These are phyloP conservation scores for Leccinellum luteum DNA, from an alignment of 768 basidiomycete genomes.

Conservation along the genomic window DNA sequence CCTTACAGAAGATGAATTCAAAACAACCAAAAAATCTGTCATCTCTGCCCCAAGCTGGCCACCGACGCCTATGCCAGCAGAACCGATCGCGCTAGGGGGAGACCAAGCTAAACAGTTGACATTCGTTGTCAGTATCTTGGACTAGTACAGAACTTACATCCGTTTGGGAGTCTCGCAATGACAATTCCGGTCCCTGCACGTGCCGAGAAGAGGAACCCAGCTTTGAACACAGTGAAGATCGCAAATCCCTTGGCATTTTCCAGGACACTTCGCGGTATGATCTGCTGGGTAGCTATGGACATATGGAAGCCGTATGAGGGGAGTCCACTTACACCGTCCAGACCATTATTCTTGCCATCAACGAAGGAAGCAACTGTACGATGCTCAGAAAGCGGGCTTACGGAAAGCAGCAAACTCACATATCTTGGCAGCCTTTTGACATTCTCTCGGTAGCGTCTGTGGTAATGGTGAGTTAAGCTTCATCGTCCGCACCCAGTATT, in stretches of 20 bases:
- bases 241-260: conserved; percentile 74
- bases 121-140: not conserved
- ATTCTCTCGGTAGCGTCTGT: conserved; percentile 72
- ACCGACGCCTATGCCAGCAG: conserved; percentile 87
- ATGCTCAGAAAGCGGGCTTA: not conserved
- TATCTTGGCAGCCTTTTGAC: conserved; percentile 83
- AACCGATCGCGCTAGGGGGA: conserved; percentile 91
- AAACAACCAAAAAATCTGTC: conserved; percentile 87
- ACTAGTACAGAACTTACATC: conserved; percentile 51
- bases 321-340: conserved; percentile 62
- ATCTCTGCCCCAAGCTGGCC: conserved; percentile 81
- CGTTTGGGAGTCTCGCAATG: conserved; percentile 79
- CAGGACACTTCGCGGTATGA: conserved; percentile 55
- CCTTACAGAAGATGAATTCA: conserved; percentile 77
- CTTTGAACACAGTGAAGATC: conserved; percentile 87
- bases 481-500: conserved; percentile 29
- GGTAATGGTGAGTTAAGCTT: conserved; percentile 51
- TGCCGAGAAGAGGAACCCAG: conserved; percentile 64
- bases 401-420: conserved; percentile 43
- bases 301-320: not conserved
- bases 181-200: conserved; percentile 85
- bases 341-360: conserved; percentile 72
- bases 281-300: conserved; percentile 29
- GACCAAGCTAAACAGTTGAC: conserved; percentile 82
- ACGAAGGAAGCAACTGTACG: conserved; percentile 78